Conservation (phyloP, 352 stramenopile species). For the Phytophthora litchii region DNA sequence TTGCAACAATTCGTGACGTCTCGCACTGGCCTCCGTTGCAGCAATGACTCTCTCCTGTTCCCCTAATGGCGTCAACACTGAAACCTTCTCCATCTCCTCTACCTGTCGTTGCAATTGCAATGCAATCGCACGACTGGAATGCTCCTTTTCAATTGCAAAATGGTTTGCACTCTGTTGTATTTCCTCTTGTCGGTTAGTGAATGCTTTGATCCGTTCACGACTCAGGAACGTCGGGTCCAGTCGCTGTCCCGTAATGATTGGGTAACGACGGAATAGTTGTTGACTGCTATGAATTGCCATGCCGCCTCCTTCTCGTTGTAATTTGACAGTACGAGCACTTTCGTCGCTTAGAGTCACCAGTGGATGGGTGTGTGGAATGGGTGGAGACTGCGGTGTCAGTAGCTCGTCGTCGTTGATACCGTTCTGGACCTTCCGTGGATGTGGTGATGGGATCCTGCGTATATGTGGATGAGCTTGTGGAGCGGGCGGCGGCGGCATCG, state of each 20-base stretch:
- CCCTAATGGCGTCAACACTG: conserved; percentile 21
- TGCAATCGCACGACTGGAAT: conserved; percentile 52
- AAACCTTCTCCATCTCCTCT: conserved; percentile 14
- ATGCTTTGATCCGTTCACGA: conserved; percentile 43
- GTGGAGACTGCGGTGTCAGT: conserved; percentile 40
- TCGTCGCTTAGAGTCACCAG: conserved; percentile 37
- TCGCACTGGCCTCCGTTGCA: conserved; percentile 61
- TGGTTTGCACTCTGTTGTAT: conserved; percentile 11
- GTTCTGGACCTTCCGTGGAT: not conserved
- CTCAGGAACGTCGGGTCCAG: conserved; percentile 66
- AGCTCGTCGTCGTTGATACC: conserved; percentile 25
- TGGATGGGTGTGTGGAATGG: conserved; percentile 62
- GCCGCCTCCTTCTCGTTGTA: conserved; percentile 13
- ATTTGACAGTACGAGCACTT: conserved; percentile 32
- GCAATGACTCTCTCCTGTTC: conserved; percentile 46
- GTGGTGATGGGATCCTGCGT: conserved; percentile 8
- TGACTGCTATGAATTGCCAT: conserved; percentile 30
- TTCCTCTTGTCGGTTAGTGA: conserved; percentile 28
- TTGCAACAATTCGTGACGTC: conserved; percentile 27
- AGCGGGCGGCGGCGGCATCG: conserved; percentile 53
- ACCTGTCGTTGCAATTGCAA: conserved; percentile 36
- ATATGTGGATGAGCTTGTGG: conserved; percentile 41
- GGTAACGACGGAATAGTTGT: conserved; percentile 7
- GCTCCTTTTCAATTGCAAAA: conserved; percentile 35
- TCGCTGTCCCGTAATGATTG: conserved; percentile 34